Conservation (phyloP, 2,329 filamentous ascomycete species). For the Apiospora koreana region DNA sequence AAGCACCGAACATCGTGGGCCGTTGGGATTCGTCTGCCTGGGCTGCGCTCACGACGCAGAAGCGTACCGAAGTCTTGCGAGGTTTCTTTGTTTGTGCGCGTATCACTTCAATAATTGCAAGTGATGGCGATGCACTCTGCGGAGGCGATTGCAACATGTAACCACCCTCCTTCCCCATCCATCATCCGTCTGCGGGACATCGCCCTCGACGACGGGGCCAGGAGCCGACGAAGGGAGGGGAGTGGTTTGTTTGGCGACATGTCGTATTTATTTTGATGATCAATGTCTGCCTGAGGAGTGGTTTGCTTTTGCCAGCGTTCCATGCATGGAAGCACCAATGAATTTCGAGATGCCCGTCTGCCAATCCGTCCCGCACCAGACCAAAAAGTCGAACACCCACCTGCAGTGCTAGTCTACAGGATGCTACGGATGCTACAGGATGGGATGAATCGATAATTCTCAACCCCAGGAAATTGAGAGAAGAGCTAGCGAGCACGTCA, state of each 20-base stretch:
- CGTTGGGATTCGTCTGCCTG: neutral
- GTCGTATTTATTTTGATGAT: neutral
- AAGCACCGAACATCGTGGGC: neutral
- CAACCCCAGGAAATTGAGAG: neutral
- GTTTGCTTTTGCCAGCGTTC: neutral
- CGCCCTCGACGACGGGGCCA: neutral
- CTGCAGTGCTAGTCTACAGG: neutral
- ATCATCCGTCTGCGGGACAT: neutral
- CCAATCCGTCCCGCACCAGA: neutral
- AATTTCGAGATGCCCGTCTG: neutral
- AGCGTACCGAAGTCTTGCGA: neutral
- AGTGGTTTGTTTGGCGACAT: neutral
- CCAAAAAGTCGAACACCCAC: neutral
- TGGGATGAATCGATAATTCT: neutral
- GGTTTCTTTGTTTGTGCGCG: neutral
- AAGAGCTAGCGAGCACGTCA: neutral
- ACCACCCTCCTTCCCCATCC: neutral
- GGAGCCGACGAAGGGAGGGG: neutral
- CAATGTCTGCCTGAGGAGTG: neutral
- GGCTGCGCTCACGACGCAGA: neutral
- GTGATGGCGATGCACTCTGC: neutral
- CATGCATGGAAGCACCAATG: constrained; percentile 5
- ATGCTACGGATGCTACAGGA: neutral
- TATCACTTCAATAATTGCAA: neutral
- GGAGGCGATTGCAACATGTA: neutral